These are phyloP conservation scores for Aegle marmelos DNA, from an alignment of 345 rosid species.

Conservation along the genomic window DNA sequence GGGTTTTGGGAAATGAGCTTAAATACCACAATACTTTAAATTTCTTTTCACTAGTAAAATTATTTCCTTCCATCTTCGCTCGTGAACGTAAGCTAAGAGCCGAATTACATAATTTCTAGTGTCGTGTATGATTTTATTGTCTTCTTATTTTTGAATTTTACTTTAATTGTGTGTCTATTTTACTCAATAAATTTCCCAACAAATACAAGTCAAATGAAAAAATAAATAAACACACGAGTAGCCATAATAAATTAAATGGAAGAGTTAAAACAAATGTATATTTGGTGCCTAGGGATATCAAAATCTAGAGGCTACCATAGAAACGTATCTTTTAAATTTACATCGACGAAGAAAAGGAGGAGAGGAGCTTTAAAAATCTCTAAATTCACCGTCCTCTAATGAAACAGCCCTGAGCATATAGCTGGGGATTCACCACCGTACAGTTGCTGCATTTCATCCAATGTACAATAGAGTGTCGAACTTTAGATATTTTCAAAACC, in stretches of 20 bases:
- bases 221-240: background rate
- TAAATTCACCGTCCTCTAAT: background rate
- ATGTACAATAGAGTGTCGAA: background rate
- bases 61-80: too few relatives aligned
- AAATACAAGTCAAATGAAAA: slow-evolving; percentile 11
- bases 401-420: background rate
- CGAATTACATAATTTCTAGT: too few relatives aligned
- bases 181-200: too few relatives aligned
- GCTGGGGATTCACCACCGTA: background rate
- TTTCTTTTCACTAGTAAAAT: too few relatives aligned
- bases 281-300: background rate
- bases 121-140: too few relatives aligned
- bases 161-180: too few relatives aligned
- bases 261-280: background rate
- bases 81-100: too few relatives aligned
- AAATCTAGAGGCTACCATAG: background rate
- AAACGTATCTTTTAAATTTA: background rate
- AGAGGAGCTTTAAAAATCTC: background rate
- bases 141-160: too few relatives aligned
- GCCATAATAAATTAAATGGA: background rate
- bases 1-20: too few relatives aligned
- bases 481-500: background rate
- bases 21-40: too few relatives aligned
- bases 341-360: background rate
- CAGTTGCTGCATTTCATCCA: background rate